phyloP scores from a whole-genome alignment of 2,329 filamentous ascomycete genomes.

The Endothia cerciana region DNA sequence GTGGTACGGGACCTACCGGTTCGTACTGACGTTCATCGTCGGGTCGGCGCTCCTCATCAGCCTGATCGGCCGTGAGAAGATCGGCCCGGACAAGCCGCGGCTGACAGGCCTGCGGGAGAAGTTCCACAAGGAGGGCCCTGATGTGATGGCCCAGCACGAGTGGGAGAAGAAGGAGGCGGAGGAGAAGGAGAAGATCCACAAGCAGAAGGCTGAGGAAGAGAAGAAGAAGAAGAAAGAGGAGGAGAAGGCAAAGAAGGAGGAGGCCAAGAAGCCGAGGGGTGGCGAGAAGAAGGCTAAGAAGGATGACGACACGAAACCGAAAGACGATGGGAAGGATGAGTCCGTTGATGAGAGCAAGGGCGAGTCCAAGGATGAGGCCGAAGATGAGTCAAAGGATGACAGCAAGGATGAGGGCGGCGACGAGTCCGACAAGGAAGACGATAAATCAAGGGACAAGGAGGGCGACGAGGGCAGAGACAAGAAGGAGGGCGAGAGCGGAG shows the following conservation, averaged over 20 bases:
- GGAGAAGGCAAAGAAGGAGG: slow-evolving; percentile 36
- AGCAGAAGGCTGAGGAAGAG: slow-evolving; percentile 46
- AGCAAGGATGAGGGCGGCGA: slow-evolving; percentile 22
- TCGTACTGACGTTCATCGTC: slow-evolving; percentile 88
- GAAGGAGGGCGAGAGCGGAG: slow-evolving; percentile 25
- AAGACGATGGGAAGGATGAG: slow-evolving; percentile 24
- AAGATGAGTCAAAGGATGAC: slow-evolving; percentile 27
- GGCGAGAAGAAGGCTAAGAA: slow-evolving; percentile 34
- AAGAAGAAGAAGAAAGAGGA: slow-evolving; percentile 42
- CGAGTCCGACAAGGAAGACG: slow-evolving; percentile 16
- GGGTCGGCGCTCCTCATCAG: slow-evolving; percentile 80
- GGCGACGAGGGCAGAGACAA: slow-evolving; percentile 24
- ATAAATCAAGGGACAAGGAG: slow-evolving; percentile 26
- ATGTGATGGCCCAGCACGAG: slow-evolving; percentile 43
- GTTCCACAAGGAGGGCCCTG: slow-evolving; percentile 41
- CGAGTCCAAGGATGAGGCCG: slow-evolving; percentile 22
- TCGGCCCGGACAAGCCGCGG: slow-evolving; percentile 49
- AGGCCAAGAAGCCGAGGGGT: slow-evolving; percentile 24
- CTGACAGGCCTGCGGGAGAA: slow-evolving; percentile 44
- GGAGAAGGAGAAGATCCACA: slow-evolving; percentile 44
- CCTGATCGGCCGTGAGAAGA: slow-evolving; percentile 80
- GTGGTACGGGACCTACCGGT: slow-evolving; percentile 91
- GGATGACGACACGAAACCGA: slow-evolving; percentile 18
- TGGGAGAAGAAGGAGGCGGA: slow-evolving; percentile 51
- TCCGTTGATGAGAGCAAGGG: slow-evolving; percentile 22